Evolutionary conservation across 2,329 filamentous ascomycete species (phyloP).

Genomic region (Penicillium expansum): DNA sequence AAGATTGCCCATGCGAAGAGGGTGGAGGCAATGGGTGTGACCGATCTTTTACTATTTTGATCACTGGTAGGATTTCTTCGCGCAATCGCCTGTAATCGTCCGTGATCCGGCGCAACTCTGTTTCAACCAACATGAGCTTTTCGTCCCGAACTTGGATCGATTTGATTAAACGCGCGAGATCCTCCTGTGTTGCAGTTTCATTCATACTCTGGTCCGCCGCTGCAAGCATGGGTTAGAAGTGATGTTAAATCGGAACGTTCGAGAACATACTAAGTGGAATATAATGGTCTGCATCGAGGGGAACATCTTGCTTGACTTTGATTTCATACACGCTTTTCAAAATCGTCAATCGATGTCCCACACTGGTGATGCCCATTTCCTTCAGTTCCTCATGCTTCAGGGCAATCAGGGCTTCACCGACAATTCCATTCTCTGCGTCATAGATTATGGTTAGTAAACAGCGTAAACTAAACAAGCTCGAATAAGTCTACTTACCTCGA

Average conservation of each 20-base stretch:
- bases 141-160: slow-evolving; percentile 88
- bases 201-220: slow-evolving; percentile 89
- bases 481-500: slow-evolving; percentile 62
- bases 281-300: slow-evolving; percentile 89
- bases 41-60: slow-evolving; percentile 87
- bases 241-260: slow-evolving; percentile 8
- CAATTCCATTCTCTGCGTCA: slow-evolving; percentile 84
- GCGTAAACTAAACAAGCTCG: neutral
- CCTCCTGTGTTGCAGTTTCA: slow-evolving; percentile 83
- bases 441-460: slow-evolving; percentile 1
- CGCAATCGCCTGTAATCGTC: slow-evolving; percentile 86
- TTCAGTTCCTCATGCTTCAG: slow-evolving; percentile 91
- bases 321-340: slow-evolving; percentile 95
- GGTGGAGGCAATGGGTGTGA: slow-evolving; percentile 76
- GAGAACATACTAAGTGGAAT: slow-evolving; percentile 74
- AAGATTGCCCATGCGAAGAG: slow-evolving; percentile 27
- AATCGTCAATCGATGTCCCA: slow-evolving; percentile 91
- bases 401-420: slow-evolving; percentile 84
- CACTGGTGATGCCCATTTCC: slow-evolving; percentile 88
- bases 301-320: slow-evolving; percentile 89
- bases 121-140: slow-evolving; percentile 77
- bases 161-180: slow-evolving; percentile 86
- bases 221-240: slow-evolving; percentile 40
- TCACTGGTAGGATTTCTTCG: slow-evolving; percentile 86
- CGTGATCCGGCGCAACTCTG: slow-evolving; percentile 75